phyloP scores from a whole-genome alignment of 345 rosid species.

The Salix suchowensis region DNA sequence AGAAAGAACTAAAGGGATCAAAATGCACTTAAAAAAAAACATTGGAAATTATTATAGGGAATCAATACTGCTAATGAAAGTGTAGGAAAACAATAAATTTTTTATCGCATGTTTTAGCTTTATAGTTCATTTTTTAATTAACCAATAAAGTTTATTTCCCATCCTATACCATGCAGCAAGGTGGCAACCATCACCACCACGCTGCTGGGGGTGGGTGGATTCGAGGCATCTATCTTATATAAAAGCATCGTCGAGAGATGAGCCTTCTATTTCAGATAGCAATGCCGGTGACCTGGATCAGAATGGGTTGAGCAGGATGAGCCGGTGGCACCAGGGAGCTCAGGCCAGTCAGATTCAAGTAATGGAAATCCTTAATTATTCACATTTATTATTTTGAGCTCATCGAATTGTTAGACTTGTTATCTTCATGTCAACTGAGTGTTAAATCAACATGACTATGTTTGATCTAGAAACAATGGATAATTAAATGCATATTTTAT shows the following conservation, averaged over 20 bases:
- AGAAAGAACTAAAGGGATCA: no score
- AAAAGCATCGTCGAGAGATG: slow-evolving; percentile 85
- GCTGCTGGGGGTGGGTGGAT: slow-evolving; percentile 41
- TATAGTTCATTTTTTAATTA: no score
- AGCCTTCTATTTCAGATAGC: slow-evolving; percentile 78
- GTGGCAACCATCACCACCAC: slow-evolving; percentile 35
- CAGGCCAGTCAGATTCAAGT: slow-evolving; percentile 97
- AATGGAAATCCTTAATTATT: neutral
- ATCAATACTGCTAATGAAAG: no score
- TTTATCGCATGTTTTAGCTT: no score
- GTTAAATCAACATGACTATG: no score
- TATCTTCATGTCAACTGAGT: no score
- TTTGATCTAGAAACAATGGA: no score
- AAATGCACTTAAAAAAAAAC: no score
- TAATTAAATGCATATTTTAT: no score
- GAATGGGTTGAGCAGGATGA: slow-evolving; percentile 94
- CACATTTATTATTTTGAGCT: neutral
- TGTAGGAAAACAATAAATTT: no score
- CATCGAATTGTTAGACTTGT: no score
- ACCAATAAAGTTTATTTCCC: slow-evolving; percentile 48
- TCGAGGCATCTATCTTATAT: slow-evolving; percentile 37
- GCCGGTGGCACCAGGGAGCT: slow-evolving; percentile 92
- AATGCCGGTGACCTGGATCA: slow-evolving; percentile 85
- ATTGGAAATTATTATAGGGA: no score
- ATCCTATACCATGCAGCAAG: slow-evolving; percentile 67